Conservation (phyloP, 768 basidiomycete species). For the Lepiota brunneoincarnata region DNA sequence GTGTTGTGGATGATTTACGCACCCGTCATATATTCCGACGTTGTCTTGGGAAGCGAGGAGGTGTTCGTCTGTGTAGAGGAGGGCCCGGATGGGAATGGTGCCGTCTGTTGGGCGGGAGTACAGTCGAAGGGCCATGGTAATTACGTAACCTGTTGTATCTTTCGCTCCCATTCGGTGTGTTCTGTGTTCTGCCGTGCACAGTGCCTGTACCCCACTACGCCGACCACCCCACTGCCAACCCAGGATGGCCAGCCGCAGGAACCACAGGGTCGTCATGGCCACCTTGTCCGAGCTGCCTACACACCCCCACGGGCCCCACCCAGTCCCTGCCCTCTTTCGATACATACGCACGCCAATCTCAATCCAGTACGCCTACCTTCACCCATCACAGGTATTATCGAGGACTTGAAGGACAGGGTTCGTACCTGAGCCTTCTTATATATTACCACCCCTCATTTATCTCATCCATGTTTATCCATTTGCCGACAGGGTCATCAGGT, state of each 20-base stretch:
- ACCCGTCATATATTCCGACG: slow-evolving; percentile 95
- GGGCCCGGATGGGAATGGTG: slow-evolving; percentile 71
- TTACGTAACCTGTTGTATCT: neutral
- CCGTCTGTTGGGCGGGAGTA: slow-evolving; percentile 64
- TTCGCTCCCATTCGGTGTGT: neutral
- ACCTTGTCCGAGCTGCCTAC: no score
- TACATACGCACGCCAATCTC: neutral
- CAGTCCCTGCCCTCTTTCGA: neutral
- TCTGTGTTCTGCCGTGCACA: no score
- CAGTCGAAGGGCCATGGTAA: slow-evolving; percentile 50
- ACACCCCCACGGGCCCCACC: neutral
- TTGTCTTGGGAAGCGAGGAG: slow-evolving; percentile 68
- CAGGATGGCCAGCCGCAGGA: no score
- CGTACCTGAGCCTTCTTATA: no score
- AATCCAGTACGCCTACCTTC: no score
- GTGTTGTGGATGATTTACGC: slow-evolving; percentile 25
- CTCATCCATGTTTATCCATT: no score
- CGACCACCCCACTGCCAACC: no score
- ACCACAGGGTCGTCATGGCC: no score
- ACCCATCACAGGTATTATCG: neutral
- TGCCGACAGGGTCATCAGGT: no score
- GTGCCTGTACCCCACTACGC: no score
- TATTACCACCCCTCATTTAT: no score
- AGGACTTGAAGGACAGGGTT: no score
- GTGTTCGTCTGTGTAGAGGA: slow-evolving; percentile 81